Base-by-base conservation (phyloP, 768 basidiomycete species). In the Phaeolepiota aurea region DNA sequence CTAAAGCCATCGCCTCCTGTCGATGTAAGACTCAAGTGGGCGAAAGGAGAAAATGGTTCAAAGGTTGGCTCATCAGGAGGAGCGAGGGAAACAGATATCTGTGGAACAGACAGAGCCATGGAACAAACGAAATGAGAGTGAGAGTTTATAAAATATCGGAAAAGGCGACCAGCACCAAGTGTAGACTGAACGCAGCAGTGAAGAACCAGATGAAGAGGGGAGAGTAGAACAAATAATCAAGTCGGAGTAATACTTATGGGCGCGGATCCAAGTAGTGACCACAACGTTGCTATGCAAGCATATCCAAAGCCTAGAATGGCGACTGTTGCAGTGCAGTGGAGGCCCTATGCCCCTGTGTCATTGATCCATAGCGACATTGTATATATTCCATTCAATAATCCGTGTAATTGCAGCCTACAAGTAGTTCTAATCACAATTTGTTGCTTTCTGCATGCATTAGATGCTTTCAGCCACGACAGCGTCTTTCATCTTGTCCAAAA, bases 71-170 rank as follows among this genome's bases (percentile, higher is more conserved):
- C 70, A 48, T 73, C 65, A n/a, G 74, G 74, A 2, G 79, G 76
- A 36, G 84, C 76, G 22, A 69, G 76, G 15, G 81, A 86, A 53
- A 89, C 76, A 49, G 69, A 72, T 49, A 89, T 87, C 47, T 72
- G 65, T 48, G 85, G 84, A 51, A 85, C 59, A 45, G 57, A 56
- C 41, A 44, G 47, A 58, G 58, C 56, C 74, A 75, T 77, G 49
- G 44, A 43, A 46, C 51, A 48, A 52, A 38, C n/a, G 36, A 43
- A 11, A 23, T 18, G 15, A 46, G 38, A 38, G 20, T 32, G 32
- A 44, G 33, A 43, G 37, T 20, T 37, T 50, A 41, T 20, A 43
- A 44, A 32, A 44, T 38, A 42, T 41, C 31, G 48, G 50, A 49
- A 52, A 58, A 52, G 64, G 71, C 65, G 72, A 65, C 76, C 78